Base-by-base conservation (phyloP, 805 yeast genomes). In the Ascoidea tarda region DNA sequence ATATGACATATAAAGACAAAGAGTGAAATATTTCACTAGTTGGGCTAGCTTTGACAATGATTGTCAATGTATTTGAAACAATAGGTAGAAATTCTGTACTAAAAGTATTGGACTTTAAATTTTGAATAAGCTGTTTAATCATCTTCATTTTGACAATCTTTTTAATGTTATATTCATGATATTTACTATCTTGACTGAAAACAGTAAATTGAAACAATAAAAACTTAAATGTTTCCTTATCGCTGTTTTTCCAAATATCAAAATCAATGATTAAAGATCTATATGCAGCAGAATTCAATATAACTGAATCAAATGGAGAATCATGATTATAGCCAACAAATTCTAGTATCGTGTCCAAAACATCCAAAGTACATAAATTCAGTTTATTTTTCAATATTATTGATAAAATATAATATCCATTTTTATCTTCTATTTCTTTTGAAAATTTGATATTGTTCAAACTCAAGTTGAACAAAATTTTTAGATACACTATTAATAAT, bases 351-450 rank as follows among this genome's bases (percentile, higher is more conserved):
- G 72, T 52, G 51, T 76, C 76, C 12, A 84, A 59, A 2, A 81
- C 65, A 16, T 71, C 72, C n/a, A 76, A 57, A 5, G 66, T 60
- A 3, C 75, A 58, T 55, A 50, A 63, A 52, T 52, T 64, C 51
- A 59, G 57, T 5, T 59, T 60, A 56, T 59, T 78, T 79, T 73
- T 75, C 32, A 83, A 59, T 6, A 84, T 60, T 0, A 82, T 73
- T 0, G 77, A 73, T 1, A 84, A 60, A 2, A 82, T 71, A 32
- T 78, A 78, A 59, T 79, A 84, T 1, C 89, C 89, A 57, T 75
- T 76, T 3, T 70, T 67, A 16, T 73, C 68, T 57, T 81, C 87
- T 60, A 83, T 76, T 55, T 82, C 87, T 49, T 74, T 73, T 33
- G 70, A 63, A 51, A 75, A 66, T 46, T 81, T 68, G 75, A 82